Evolutionary conservation across 2,329 filamentous ascomycete genomes (phyloP).

Genomic region (Curvularia sp.): DNA sequence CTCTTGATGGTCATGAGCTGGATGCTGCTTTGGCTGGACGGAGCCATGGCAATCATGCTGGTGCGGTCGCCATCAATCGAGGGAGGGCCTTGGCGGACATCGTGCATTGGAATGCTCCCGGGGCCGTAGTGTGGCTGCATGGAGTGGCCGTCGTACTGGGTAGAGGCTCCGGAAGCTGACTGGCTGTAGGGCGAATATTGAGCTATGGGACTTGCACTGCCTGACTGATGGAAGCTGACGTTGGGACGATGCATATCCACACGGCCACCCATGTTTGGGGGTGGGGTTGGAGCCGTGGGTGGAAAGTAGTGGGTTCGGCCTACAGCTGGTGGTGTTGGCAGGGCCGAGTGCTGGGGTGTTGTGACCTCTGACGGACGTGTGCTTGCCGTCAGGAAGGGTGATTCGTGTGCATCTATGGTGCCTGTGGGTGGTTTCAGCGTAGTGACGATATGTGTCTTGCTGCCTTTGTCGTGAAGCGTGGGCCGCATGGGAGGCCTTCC

Average conservation of each 20-base stretch:
- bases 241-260: slow-evolving; percentile 39
- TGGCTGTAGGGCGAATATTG: slow-evolving; percentile 53
- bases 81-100: slow-evolving; percentile 45
- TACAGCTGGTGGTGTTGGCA: slow-evolving; percentile 57
- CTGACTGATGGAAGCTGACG: slow-evolving; percentile 51
- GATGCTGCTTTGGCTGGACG: slow-evolving; percentile 56
- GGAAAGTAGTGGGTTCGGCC: slow-evolving; percentile 46
- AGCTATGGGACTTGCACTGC: slow-evolving; percentile 55
- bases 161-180: slow-evolving; percentile 43
- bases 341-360: slow-evolving; percentile 52
- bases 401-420: slow-evolving; percentile 58
- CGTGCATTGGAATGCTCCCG: slow-evolving; percentile 24
- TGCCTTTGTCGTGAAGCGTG: slow-evolving; percentile 64
- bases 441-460: slow-evolving; percentile 60
- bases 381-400: slow-evolving; percentile 56
- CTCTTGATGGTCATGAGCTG: slow-evolving; percentile 63
- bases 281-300: slow-evolving; percentile 45
- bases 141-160: slow-evolving; percentile 47
- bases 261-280: slow-evolving; percentile 31
- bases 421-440: slow-evolving; percentile 53
- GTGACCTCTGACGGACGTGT: slow-evolving; percentile 54
- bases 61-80: slow-evolving; percentile 46
- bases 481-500: slow-evolving; percentile 51
- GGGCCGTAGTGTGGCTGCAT: slow-evolving; percentile 31
- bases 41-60: slow-evolving; percentile 54